A percentile compares a stretch with the other conserved stretches of the same genome.
These are phyloP conservation scores for Irpex lacteus DNA, from an alignment of 1,284 basidiomycete genomes.

Conservation along the genomic window DNA sequence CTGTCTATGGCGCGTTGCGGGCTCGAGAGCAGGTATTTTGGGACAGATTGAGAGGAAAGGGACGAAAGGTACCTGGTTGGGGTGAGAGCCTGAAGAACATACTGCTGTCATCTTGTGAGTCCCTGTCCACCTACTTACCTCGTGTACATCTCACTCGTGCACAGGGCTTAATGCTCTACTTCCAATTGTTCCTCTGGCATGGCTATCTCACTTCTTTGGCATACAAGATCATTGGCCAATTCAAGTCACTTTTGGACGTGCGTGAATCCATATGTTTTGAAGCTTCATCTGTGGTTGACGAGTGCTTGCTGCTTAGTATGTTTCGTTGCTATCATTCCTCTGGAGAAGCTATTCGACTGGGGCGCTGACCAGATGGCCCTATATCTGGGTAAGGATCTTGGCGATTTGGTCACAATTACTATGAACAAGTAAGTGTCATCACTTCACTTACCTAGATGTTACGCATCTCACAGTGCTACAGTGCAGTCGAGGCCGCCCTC, in stretches of 20 bases:
- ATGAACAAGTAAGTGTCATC: slow-evolving; percentile 52
- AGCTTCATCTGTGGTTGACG: not conserved
- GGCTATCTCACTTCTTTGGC: slow-evolving; percentile 51
- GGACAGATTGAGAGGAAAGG: slow-evolving; percentile 50
- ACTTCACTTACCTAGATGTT: not conserved
- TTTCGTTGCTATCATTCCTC: slow-evolving; percentile 53
- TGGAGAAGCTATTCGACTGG: slow-evolving; percentile 57
- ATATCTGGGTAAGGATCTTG: slow-evolving; percentile 55
- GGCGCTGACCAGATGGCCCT: slow-evolving; percentile 59
- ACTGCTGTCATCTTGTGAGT: slow-evolving; percentile 51
- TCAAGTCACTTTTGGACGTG: slow-evolving; percentile 20
- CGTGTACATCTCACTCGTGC: not conserved
- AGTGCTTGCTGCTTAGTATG: slow-evolving; percentile 35
- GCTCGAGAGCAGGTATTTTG: slow-evolving; percentile 30
- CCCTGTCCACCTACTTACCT: not conserved
- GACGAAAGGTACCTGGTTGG: slow-evolving; percentile 43
- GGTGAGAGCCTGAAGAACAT: slow-evolving; percentile 45
- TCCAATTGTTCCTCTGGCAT: slow-evolving; percentile 60
- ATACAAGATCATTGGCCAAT: slow-evolving; percentile 17
- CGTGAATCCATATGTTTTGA: slow-evolving; percentile 11
- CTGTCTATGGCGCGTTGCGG: not conserved
- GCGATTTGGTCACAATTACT: slow-evolving; percentile 56
- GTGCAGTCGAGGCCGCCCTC: slow-evolving; percentile 57
- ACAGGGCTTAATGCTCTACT: slow-evolving; percentile 46
- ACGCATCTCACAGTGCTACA: slow-evolving; percentile 14